Evolutionary conservation across 352 stramenopile species (phyloP).

Genomic region (Pythium catenulatum): DNA sequence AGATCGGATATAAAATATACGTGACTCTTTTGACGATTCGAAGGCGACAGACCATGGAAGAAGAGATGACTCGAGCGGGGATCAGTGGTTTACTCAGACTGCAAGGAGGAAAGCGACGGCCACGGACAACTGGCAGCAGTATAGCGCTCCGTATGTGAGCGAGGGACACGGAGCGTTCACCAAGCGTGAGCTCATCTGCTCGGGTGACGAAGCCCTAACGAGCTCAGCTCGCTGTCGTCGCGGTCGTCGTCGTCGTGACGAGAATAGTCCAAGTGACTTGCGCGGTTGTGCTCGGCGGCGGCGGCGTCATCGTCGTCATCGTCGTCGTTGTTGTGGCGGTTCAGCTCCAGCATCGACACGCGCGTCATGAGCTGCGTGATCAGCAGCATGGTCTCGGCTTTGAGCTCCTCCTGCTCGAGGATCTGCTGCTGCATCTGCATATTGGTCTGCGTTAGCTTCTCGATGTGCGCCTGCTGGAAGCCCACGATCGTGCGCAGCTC

Average conservation of each 20-base stretch:
- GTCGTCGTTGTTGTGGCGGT: constrained; percentile 65
- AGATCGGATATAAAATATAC: constrained; percentile 47
- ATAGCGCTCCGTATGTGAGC: too few species aligned
- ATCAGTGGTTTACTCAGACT: too few species aligned
- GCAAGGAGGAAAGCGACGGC: too few species aligned
- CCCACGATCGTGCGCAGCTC: constrained; percentile 76
- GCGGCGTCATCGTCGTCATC: constrained; percentile 61
- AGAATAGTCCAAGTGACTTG: constrained; percentile 62
- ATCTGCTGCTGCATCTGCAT: constrained; percentile 90
- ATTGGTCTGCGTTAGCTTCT: constrained; percentile 84
- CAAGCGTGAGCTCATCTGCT: not conserved
- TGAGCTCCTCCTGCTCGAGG: constrained; percentile 87
- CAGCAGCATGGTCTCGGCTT: constrained; percentile 90
- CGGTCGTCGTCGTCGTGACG: constrained; percentile 61
- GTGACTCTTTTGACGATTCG: constrained; percentile 2
- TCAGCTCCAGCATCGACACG: constrained; percentile 86
- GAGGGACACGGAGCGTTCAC: not conserved
- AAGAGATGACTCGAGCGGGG: too few species aligned
- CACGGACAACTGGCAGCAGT: too few species aligned
- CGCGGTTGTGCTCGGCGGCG: too few species aligned
- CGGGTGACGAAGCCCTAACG: not conserved
- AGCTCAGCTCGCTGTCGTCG: not conserved
- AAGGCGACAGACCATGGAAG: not conserved
- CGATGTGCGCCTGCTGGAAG: constrained; percentile 84
- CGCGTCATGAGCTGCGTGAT: constrained; percentile 93